Base-by-base conservation (phyloP, 768 basidiomycete genomes). In the Mycena albidolilacea region DNA sequence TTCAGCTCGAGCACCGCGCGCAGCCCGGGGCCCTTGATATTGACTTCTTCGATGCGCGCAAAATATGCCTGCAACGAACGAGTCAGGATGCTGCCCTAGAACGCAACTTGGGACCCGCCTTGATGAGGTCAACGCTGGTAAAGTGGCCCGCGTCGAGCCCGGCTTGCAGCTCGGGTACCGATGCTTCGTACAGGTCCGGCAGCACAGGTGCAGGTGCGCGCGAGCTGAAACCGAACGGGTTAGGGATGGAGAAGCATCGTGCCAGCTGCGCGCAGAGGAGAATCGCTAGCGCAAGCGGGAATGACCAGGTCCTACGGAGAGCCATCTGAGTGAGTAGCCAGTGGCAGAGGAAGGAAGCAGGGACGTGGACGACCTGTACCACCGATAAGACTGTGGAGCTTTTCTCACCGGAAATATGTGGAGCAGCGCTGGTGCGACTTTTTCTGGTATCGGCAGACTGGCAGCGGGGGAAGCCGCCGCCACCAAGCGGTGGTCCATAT, bases 21-120 rank as follows among this genome's bases (percentile, higher is more conserved):
- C 10, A 93, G 80, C 7, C 38, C 73, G 19, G 70, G 70, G 2
- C 73, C 73, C 62, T 89, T 82, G 37, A 90, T 75, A 75, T 93
- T 92, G n/a, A 93, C 92, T 77, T 93, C 89, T 5, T 91, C 89
- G 35, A 92, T 92, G 2, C 92, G 86, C 8, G 88, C 87, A 74
- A 92, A 84, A 78, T 93, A 93, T 3, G 90, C 90, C 91, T 92
- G 65, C 11, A 38, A 10, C 23, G 30, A 21, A 54, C 37, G 23
- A 58, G 21, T 41, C 35, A 57, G 55, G 59, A 41, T 37, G n/a
- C 8, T 21, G 38, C 17, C 59, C 14, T 12, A 7, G 23, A 7
- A 3, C 12, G 39, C n/a, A 5, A 21, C n/a, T n/a, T 19, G 35
- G 23, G 30, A 61, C 79, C 43, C 65, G 90, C 91, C 83, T 91